Percentiles rank a stretch among this genome's conserved stretches.
Evolutionary conservation across 441 rosid species (phyloP).

Genomic region (Adansonia madagascariensis): DNA sequence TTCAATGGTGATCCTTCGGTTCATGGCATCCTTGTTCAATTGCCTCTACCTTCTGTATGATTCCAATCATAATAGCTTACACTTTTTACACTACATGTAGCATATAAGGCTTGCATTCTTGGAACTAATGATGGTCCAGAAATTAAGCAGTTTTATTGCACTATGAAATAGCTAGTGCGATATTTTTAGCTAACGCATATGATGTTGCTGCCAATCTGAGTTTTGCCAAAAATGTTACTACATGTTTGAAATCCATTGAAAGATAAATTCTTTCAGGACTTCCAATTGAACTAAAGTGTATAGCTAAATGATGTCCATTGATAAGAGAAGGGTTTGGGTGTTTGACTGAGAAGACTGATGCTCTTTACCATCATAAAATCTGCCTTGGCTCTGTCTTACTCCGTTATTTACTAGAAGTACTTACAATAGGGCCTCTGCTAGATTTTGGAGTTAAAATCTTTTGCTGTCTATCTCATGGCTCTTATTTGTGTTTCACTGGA

Average conservation of each 20-base stretch:
- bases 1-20: constrained; percentile 72
- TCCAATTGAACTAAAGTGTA: background rate
- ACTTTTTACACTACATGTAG: background rate
- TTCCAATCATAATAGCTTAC: constrained; percentile 17
- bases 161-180: constrained; percentile 6
- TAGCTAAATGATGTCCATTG: background rate
- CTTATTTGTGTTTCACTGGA: constrained; percentile 11
- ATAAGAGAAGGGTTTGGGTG: background rate
- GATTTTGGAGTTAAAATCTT: background rate
- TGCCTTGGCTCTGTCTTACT: background rate
- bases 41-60: constrained; percentile 77
- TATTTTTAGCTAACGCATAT: background rate
- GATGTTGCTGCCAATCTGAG: constrained; percentile 9
- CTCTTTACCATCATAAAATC: background rate
- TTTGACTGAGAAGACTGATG: background rate
- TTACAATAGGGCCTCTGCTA: background rate
- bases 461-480: background rate
- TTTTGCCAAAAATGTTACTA: background rate
- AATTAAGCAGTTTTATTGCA: background rate
- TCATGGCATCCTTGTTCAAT: constrained; percentile 92
- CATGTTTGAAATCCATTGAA: background rate
- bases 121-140: background rate
- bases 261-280: background rate
- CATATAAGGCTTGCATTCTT: constrained; percentile 2
- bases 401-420: background rate